Evolutionary conservation across 2,329 filamentous ascomycete genomes (phyloP).

Genomic region (Diaporthe ilicicola): DNA sequence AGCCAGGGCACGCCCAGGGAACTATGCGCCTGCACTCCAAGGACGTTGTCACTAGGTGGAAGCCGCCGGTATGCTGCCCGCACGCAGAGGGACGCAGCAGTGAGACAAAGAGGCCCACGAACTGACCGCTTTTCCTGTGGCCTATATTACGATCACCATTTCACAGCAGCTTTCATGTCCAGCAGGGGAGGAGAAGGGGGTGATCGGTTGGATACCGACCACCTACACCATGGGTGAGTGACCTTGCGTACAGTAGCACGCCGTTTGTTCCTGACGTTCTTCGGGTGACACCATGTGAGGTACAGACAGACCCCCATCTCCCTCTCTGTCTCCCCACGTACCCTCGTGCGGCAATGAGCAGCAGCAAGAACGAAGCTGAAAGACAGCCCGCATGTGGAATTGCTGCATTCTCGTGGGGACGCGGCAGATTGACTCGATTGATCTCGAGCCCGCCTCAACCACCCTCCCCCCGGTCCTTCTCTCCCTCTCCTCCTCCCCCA

Average conservation of each 20-base stretch:
- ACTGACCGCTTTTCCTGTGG: constrained; percentile 28
- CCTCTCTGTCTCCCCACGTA: neutral
- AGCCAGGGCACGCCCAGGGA: neutral
- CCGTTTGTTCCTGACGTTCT: constrained; percentile 24
- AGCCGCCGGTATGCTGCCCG: constrained; percentile 4
- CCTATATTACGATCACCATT: constrained; percentile 25
- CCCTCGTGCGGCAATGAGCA: constrained; percentile 21
- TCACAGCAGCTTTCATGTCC: constrained; percentile 22
- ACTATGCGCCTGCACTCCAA: neutral
- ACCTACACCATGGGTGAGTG: neutral
- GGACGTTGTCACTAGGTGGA: constrained; percentile 7
- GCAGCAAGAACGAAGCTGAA: constrained; percentile 18
- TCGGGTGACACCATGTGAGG: constrained; percentile 22
- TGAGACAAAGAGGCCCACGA: constrained; percentile 26
- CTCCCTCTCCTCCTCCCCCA: neutral
- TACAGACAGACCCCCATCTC: neutral
- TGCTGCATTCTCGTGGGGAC: constrained; percentile 11
- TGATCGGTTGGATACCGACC: constrained; percentile 23
- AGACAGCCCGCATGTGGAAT: neutral
- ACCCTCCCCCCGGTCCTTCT: neutral
- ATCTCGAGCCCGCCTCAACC: neutral
- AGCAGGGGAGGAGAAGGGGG: neutral
- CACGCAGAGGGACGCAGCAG: constrained; percentile 2
- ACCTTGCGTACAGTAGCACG: constrained; percentile 19
- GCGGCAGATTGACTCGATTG: neutral